A percentile compares a stretch with the other conserved stretches of the same genome.
Evolutionary conservation across 2,329 filamentous ascomycete genomes (phyloP).

Genomic region (Colletotrichum sp.): DNA sequence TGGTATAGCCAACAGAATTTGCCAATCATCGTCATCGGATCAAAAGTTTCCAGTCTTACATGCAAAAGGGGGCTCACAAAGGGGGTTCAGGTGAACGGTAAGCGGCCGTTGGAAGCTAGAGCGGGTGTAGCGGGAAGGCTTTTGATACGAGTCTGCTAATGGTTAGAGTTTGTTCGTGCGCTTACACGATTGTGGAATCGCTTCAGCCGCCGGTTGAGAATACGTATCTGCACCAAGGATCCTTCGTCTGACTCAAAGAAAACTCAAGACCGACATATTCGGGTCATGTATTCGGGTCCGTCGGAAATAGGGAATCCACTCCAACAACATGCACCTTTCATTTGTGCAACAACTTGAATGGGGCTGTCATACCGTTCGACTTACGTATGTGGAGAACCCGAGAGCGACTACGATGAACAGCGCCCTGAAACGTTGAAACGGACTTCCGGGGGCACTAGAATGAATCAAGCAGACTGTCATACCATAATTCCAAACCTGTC

Average conservation of each 20-base stretch:
- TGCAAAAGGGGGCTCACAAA: neutral
- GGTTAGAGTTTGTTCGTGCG: neutral
- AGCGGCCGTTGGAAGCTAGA: neutral
- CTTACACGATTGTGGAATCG: neutral
- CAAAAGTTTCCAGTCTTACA: neutral
- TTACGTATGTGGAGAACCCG: neutral
- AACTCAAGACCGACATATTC: neutral
- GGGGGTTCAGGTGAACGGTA: neutral
- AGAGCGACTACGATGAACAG: neutral
- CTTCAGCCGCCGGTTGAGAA: neutral
- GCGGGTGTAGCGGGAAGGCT: constrained; percentile 1
- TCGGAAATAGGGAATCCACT: neutral
- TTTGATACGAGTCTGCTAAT: neutral
- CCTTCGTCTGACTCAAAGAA: neutral
- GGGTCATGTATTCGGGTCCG: neutral
- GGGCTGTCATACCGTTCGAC: neutral
- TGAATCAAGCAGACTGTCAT: neutral
- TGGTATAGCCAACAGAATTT: neutral
- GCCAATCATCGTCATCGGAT: neutral
- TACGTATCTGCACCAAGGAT: neutral
- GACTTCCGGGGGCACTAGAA: neutral
- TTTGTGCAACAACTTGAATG: neutral
- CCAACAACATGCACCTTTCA: neutral
- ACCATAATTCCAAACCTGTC: neutral
- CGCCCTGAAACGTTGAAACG: neutral